A percentile compares a stretch with the other conserved stretches of the same genome.
Evolutionary conservation across 306 rosid genomes (phyloP).

Genomic region (Luffa aegyptiaca): DNA sequence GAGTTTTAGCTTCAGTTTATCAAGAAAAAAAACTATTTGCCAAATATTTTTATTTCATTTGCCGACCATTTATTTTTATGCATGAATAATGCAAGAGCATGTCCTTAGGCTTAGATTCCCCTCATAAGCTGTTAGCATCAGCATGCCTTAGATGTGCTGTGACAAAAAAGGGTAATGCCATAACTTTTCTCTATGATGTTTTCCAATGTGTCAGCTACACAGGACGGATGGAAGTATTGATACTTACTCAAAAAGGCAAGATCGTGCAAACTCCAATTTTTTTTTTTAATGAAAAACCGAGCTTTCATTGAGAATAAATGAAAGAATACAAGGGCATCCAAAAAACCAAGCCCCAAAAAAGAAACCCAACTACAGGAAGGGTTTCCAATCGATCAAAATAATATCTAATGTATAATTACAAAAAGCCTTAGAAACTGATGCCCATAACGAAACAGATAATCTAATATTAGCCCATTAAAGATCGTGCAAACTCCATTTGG

Average conservation of each 20-base stretch:
- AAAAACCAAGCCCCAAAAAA: no score
- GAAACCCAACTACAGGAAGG: no score
- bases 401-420: no score
- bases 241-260: not conserved
- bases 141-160: not conserved
- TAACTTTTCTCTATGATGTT: not conserved
- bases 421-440: no score
- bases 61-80: not conserved
- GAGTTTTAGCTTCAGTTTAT: not conserved
- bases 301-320: no score
- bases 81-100: not conserved
- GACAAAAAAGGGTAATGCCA: not conserved
- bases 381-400: no score
- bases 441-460: no score
- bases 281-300: no score
- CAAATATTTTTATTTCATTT: not conserved
- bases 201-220: not conserved
- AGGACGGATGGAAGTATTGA: not conserved
- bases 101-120: not conserved
- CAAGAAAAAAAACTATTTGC: not conserved
- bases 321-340: no score
- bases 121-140: not conserved
- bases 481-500: not conserved
- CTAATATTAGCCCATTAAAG: no score
- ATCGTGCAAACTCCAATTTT: not conserved